Evolutionary conservation across 805 yeast species (phyloP).

Genomic region (Pichia ethanolica): DNA sequence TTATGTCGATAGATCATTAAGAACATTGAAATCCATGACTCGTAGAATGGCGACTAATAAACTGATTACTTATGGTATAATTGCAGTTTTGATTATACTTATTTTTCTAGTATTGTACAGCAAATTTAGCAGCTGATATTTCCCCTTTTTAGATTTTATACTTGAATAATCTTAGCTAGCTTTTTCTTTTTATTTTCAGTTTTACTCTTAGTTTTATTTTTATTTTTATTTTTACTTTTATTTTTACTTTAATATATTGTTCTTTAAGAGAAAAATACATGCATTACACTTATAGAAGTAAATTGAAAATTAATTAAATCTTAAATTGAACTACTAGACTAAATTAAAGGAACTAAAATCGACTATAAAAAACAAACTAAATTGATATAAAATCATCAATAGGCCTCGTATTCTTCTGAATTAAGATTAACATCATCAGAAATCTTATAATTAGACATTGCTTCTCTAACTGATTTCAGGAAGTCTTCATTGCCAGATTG

Average conservation of each 20-base stretch:
- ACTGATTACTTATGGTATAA: slow-evolving; percentile 83
- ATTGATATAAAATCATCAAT: slow-evolving; percentile 2
- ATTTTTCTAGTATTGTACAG: slow-evolving; percentile 78
- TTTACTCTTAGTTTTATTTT: neutral
- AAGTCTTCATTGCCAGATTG: slow-evolving; percentile 24
- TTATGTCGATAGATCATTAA: slow-evolving; percentile 82
- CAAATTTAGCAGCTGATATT: slow-evolving; percentile 57
- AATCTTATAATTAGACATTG: slow-evolving; percentile 31
- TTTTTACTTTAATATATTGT: neutral
- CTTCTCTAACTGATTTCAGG: slow-evolving; percentile 35
- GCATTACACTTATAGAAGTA: no score
- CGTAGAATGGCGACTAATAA: slow-evolving; percentile 88
- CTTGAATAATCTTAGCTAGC: neutral
- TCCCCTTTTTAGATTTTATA: neutral
- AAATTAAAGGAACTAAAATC: neutral
- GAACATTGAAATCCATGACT: slow-evolving; percentile 85
- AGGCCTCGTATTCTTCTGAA: slow-evolving; percentile 54
- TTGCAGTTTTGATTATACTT: slow-evolving; percentile 74
- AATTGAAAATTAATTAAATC: neutral
- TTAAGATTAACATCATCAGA: slow-evolving; percentile 37
- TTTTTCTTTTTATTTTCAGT: neutral
- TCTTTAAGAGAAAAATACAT: no score
- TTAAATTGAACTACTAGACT: no score
- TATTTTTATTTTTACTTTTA: neutral
- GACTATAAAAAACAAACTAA: neutral